These are phyloP conservation scores for Fusarium stilboides DNA, from an alignment of 2,329 filamentous ascomycete genomes.

Conservation along the genomic window DNA sequence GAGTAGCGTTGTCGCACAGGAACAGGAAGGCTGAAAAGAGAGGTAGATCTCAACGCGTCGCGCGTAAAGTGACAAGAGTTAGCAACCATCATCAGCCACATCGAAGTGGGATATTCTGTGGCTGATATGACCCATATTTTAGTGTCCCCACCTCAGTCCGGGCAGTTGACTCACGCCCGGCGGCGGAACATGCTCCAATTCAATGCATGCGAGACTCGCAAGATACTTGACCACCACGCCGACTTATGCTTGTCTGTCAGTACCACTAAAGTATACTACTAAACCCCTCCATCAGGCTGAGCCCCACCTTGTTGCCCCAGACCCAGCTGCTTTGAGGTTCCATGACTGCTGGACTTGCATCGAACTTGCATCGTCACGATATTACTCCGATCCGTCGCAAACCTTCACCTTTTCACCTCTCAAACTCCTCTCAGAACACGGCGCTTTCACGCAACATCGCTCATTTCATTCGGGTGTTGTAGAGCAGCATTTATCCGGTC, in stretches of 20 bases:
- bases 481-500: slow-evolving; percentile 9
- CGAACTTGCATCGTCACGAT: slow-evolving; percentile 40
- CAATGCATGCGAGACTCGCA: too few relatives aligned
- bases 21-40: slow-evolving; percentile 53
- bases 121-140: slow-evolving; percentile 21
- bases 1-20: slow-evolving; percentile 35
- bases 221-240: too few relatives aligned
- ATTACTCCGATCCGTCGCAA: slow-evolving; percentile 40
- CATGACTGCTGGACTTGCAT: slow-evolving; percentile 39
- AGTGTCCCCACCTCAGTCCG: slow-evolving; percentile 16
- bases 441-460: slow-evolving; percentile 13
- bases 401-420: slow-evolving; percentile 23
- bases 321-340: slow-evolving; percentile 26
- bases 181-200: too few relatives aligned
- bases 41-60: slow-evolving; percentile 52
- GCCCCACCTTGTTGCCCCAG: slow-evolving; percentile 36
- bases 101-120: slow-evolving; percentile 29
- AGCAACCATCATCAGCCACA: slow-evolving; percentile 33
- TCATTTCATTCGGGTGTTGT: slow-evolving; percentile 21
- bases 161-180: slow-evolving; percentile 44
- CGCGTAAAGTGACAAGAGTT: slow-evolving; percentile 56
- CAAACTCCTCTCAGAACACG: slow-evolving; percentile 14
- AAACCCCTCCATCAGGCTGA: slow-evolving; percentile 42
- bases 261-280: background rate
- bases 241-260: background rate